Evolutionary conservation across 202 grass and related monocot species (phyloP).

Genomic region (Brachypodium distachyon): DNA sequence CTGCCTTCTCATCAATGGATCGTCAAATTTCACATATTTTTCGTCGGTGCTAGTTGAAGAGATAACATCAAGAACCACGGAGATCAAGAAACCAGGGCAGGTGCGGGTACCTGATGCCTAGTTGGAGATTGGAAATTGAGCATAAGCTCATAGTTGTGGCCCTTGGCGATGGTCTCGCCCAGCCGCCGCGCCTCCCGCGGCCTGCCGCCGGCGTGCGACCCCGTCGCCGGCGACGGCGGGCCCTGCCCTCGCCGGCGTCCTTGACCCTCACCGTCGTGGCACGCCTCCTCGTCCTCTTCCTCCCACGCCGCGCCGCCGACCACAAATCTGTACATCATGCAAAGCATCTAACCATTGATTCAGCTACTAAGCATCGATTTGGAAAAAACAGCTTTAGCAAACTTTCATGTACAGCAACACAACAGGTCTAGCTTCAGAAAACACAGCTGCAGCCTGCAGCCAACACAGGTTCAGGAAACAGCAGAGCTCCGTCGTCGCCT

Average conservation of each 20-base stretch:
- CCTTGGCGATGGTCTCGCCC: slow-evolving; percentile 90
- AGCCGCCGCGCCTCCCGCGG: slow-evolving; percentile 50
- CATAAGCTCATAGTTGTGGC: slow-evolving; percentile 99
- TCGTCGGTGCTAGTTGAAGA: not conserved
- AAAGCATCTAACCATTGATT: no score
- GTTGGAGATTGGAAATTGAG: slow-evolving; percentile 99
- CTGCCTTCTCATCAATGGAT: no score
- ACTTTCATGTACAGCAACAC: no score
- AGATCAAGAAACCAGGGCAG: not conserved
- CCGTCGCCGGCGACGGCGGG: slow-evolving; percentile 47
- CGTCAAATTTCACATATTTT: not conserved
- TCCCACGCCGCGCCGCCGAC: not conserved
- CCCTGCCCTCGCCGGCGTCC: slow-evolving; percentile 47
- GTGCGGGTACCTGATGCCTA: slow-evolving; percentile 67
- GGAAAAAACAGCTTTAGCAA: no score
- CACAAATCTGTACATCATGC: no score
- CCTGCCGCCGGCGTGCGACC: slow-evolving; percentile 32
- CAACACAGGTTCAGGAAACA: no score
- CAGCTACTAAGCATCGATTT: no score
- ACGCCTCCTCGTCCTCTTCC: not conserved
- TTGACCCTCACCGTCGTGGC: slow-evolving; percentile 44
- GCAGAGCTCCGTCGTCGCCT: no score
- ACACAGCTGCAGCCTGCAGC: no score
- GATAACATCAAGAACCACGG: not conserved
- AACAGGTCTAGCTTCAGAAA: no score